Base-by-base conservation (phyloP, 2,329 filamentous ascomycete genomes). In the Xylaria sp. region DNA sequence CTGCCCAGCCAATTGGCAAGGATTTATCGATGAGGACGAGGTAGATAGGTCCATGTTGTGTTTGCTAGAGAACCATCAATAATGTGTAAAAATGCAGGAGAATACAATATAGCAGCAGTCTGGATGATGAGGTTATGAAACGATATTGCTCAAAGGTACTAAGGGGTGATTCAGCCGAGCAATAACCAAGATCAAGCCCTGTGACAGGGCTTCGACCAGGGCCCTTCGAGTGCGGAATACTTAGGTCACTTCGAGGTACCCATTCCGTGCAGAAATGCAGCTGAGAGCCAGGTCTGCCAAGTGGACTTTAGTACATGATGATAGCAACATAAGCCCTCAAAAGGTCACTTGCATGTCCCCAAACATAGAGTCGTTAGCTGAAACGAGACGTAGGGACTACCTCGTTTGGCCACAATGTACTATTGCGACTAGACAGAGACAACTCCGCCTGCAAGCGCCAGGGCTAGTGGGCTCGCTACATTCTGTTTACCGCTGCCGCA, bases 401-500 rank as follows among this genome's bases (percentile, higher is more conserved):
- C 30, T 56, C 14, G 14, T 21, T 9, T 36, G 9, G 62, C 39
- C 61, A n/a, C 27, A 42, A 14, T n/a, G 45, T 55, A 36, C 69
- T 71, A 70, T 64, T 45, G 24, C 7, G 17, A 34, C 30, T n/a
- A 36, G 12, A 47, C 34, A 19, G 54, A 59, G 30, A 32, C 34
- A 45, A 61, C 65, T 34, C 55, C 59, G 63, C 54, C 55, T 30
- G 65, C 62, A 70, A 66, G 60, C 70, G 60, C 62, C 56, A 64
- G 56, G 64, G 48, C 57, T 36, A 62, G 58, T 61, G 61, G 48
- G 42, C 34, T 45, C 65, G 32, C 66, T 65, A 64, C 67, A 64
- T 65, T 50, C 36, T 45, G 55, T 65, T 55, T 70, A 65, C 66
- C 63, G 56, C 69, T 56, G 68, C 63, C 48, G 67, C 69, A 67